A percentile compares a stretch with the other conserved stretches of the same genome.
Evolutionary conservation across 78 protist genomes (phyloP).

Genomic region (Dictyostelium capitatum): DNA sequence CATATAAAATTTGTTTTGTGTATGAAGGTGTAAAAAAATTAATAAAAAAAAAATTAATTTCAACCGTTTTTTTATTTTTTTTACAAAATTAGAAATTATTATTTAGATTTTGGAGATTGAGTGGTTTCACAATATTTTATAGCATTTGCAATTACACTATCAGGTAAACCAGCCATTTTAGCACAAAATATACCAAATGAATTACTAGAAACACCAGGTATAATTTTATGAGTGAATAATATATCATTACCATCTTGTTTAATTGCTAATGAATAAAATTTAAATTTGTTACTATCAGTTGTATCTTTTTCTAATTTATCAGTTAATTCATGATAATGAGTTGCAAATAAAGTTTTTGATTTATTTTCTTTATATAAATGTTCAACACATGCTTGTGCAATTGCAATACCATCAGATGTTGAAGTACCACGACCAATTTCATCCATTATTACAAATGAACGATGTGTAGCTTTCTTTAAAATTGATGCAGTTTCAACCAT

Average conservation of each 20-base stretch:
- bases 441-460: conserved; percentile 94
- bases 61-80: background rate
- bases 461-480: conserved; percentile 80
- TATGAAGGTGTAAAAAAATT: background rate
- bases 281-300: background rate
- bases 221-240: conserved; percentile 83
- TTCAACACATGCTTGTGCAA: conserved; percentile 91
- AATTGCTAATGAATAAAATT: conserved; percentile 76
- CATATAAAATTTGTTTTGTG: too few relatives aligned
- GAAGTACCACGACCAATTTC: conserved; percentile 98
- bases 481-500: conserved; percentile 91
- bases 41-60: background rate
- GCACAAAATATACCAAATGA: conserved; percentile 97
- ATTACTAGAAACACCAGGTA: conserved; percentile 87
- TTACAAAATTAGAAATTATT: background rate
- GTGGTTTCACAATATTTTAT: too few relatives aligned
- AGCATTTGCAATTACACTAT: conserved; percentile 21
- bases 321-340: conserved; percentile 92
- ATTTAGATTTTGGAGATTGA: background rate
- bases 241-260: conserved; percentile 57
- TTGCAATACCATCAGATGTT: conserved; percentile 95
- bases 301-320: background rate
- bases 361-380: conserved; percentile 32
- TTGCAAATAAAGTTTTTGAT: conserved; percentile 90
- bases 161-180: conserved; percentile 90